Conservation (phyloP, 202 grass and related monocot species). For the Saccharum hybrid region DNA sequence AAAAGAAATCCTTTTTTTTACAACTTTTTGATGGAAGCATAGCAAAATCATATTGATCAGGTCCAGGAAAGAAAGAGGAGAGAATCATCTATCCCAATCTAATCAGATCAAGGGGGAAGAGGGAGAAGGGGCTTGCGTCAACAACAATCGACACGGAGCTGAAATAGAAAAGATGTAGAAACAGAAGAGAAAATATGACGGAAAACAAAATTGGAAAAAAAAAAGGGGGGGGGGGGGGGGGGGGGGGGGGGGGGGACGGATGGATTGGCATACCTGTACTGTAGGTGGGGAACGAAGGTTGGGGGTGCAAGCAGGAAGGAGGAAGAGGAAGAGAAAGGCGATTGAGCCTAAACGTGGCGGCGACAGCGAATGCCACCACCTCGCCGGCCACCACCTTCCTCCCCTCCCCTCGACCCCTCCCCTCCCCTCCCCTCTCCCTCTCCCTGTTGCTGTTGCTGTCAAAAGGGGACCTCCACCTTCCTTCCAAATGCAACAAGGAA, state of each 20-base stretch:
- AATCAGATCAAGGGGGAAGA: neutral
- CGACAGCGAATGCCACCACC: neutral
- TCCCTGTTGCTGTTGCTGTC: neutral
- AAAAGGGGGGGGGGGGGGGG: too few species aligned
- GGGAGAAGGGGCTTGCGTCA: neutral
- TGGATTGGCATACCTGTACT: conserved; percentile 34
- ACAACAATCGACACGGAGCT: neutral
- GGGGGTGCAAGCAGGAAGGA: neutral
- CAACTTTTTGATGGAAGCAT: neutral
- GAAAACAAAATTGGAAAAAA: neutral
- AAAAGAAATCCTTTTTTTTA: neutral
- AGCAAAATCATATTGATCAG: neutral
- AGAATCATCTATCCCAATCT: neutral
- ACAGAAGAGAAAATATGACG: neutral
- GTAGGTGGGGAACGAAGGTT: neutral
- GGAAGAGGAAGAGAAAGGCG: conserved; percentile 1
- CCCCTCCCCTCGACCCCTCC: neutral
- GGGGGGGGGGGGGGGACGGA: neutral
- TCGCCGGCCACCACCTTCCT: conserved; percentile 7
- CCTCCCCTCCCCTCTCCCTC: too few species aligned
- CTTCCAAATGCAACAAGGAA: neutral
- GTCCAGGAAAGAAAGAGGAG: neutral
- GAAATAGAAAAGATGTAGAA: neutral
- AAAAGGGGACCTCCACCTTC: neutral
- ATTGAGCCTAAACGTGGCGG: neutral